Evolutionary conservation across 2,329 filamentous ascomycete species (phyloP).

Genomic region (Arthrobotrys musiformis): DNA sequence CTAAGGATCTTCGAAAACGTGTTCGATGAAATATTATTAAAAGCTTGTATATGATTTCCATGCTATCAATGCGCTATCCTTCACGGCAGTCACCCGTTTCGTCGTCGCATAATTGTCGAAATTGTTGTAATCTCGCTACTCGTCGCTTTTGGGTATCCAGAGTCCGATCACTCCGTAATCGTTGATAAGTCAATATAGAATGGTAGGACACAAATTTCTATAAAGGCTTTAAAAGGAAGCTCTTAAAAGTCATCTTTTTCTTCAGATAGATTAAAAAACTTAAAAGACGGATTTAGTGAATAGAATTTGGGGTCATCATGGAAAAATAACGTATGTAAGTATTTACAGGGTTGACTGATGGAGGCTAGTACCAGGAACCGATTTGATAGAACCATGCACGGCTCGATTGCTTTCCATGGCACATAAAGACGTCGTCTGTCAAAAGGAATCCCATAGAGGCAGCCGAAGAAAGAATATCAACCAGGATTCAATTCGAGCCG

Average conservation of each 20-base stretch:
- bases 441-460: neutral
- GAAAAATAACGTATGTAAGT: neutral
- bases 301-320: neutral
- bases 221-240: slow-evolving; percentile 10
- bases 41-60: neutral
- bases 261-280: slow-evolving; percentile 14
- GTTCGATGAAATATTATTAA: neutral
- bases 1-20: neutral
- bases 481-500: slow-evolving; percentile 25
- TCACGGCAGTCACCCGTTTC: slow-evolving; percentile 16
- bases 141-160: slow-evolving; percentile 23
- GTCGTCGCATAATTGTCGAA: slow-evolving; percentile 31
- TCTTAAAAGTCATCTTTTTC: neutral
- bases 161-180: neutral
- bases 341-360: neutral
- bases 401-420: slow-evolving; percentile 28
- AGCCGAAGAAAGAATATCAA: neutral
- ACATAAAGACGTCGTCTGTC: slow-evolving; percentile 3
- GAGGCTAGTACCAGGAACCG: neutral
- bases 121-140: slow-evolving; percentile 34
- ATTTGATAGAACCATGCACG: neutral
- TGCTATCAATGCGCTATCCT: neutral
- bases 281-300: slow-evolving; percentile 22
- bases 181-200: neutral
- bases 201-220: neutral